Conservation (phyloP, 75 land plant species). For the Larix kaempferi region DNA sequence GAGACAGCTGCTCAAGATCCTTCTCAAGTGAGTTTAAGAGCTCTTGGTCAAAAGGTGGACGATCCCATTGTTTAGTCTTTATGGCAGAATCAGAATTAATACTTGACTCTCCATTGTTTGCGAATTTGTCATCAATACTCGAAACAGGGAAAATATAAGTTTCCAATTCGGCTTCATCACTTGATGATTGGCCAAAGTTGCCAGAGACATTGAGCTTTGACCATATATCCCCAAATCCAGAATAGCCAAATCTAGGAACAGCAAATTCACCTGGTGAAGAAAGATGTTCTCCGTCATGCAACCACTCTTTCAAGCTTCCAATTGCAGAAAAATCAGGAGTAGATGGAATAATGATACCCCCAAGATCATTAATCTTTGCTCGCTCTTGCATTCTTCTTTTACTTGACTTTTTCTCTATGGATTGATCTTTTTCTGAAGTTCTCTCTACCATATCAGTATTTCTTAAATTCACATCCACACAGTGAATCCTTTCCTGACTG, state of each 20-base stretch:
- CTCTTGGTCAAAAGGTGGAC: background rate
- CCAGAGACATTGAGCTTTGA: background rate
- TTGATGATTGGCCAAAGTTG: background rate
- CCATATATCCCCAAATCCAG: background rate
- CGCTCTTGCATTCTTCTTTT: constrained; percentile 5
- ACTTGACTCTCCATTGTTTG: background rate
- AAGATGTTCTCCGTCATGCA: constrained; percentile 5
- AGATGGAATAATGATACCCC: background rate
- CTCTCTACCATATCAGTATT: too few species aligned
- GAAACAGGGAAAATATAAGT: background rate
- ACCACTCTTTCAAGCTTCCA: constrained; percentile 8
- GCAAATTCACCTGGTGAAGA: background rate
- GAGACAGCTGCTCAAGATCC: background rate
- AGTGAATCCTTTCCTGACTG: background rate
- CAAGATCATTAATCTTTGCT: background rate
- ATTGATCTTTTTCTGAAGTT: background rate
- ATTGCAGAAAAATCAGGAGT: constrained; percentile 5
- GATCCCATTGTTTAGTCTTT: background rate
- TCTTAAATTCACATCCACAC: background rate
- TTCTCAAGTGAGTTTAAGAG: constrained; percentile 5
- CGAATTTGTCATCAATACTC: background rate
- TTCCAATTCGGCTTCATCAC: background rate
- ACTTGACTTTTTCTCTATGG: background rate
- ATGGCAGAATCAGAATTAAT: background rate
- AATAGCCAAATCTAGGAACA: background rate